Percentiles rank a stretch among this genome's conserved stretches.
phyloP scores from a whole-genome alignment of 345 rosid species.

The Lepidium sativum region DNA sequence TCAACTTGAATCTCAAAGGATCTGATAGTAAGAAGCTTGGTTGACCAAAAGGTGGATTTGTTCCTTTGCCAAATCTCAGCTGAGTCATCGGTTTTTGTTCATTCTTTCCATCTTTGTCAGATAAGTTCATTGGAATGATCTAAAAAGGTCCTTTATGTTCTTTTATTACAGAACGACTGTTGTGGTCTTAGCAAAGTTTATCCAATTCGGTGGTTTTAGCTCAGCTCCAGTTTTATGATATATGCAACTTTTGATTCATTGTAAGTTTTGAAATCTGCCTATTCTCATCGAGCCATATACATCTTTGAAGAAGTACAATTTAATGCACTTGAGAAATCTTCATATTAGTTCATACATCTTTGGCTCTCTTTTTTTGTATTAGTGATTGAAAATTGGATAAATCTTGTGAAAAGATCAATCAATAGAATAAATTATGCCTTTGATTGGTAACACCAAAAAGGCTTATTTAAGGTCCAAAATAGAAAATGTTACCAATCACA shows the following conservation, averaged over 20 bases:
- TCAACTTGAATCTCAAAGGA: constrained; percentile 77
- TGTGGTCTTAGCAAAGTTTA: constrained; percentile 1
- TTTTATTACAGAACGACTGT: not conserved
- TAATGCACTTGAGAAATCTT: not conserved
- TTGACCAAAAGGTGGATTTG: constrained; percentile 8
- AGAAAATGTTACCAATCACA: no score
- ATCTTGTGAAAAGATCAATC: not conserved
- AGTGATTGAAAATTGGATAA: constrained; percentile 3
- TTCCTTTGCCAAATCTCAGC: not conserved
- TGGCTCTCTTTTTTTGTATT: not conserved
- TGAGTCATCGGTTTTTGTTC: not conserved
- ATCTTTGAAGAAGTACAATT: not conserved
- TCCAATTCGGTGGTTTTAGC: not conserved
- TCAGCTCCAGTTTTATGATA: not conserved
- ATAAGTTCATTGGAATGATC: constrained; percentile 6
- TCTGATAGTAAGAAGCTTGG: constrained; percentile 58
- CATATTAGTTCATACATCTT: not conserved
- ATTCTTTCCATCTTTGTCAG: not conserved
- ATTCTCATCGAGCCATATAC: not conserved
- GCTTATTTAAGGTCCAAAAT: no score
- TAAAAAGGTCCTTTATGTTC: not conserved
- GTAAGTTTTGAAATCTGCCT: not conserved
- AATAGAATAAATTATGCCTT: no score
- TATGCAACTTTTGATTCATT: constrained; percentile 4
- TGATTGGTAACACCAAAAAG: no score